Evolutionary conservation across 163 green algal species (phyloP).

Genomic region (Scenedesmus sp.): DNA sequence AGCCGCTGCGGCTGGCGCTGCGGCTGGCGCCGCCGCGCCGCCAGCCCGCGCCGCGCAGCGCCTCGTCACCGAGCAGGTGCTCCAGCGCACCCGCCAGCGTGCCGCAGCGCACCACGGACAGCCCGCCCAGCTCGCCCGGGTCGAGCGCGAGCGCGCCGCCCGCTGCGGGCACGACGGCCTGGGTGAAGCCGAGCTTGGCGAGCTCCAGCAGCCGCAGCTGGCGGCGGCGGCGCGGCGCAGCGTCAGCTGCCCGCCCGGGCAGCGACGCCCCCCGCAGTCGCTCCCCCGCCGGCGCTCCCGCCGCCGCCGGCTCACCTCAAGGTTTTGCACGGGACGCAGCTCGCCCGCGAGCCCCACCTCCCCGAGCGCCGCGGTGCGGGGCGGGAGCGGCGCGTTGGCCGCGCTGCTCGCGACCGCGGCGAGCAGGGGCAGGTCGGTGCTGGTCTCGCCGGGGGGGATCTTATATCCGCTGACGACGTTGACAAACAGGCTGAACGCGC

Average conservation of each 20-base stretch:
- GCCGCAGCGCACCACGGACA: background rate
- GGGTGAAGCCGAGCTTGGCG: conserved; percentile 43
- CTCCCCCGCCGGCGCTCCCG: background rate
- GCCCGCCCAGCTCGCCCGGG: background rate
- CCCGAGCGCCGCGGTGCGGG: conserved; percentile 9
- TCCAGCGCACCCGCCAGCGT: conserved; percentile 5
- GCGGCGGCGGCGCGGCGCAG: background rate
- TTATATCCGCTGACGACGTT: conserved; percentile 66
- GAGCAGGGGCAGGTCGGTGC: conserved; percentile 63
- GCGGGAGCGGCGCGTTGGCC: background rate
- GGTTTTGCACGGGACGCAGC: conserved; percentile 20
- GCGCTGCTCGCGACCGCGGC: conserved; percentile 54
- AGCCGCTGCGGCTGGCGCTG: too few relatives aligned
- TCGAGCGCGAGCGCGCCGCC: background rate
- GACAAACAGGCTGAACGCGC: conserved; percentile 52
- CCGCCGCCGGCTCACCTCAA: conserved; percentile 16
- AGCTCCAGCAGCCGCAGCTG: conserved; percentile 49
- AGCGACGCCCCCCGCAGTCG: background rate
- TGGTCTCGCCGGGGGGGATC: conserved; percentile 49
- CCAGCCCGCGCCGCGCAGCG: conserved; percentile 2
- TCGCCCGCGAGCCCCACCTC: conserved; percentile 45
- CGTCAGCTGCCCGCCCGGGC: background rate
- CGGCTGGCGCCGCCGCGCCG: conserved; percentile 38
- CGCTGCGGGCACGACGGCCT: conserved; percentile 39
- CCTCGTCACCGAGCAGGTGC: conserved; percentile 29